phyloP scores from a whole-genome alignment of 495 filamentous ascomycete species.

The Aspergillus indologenus region DNA sequence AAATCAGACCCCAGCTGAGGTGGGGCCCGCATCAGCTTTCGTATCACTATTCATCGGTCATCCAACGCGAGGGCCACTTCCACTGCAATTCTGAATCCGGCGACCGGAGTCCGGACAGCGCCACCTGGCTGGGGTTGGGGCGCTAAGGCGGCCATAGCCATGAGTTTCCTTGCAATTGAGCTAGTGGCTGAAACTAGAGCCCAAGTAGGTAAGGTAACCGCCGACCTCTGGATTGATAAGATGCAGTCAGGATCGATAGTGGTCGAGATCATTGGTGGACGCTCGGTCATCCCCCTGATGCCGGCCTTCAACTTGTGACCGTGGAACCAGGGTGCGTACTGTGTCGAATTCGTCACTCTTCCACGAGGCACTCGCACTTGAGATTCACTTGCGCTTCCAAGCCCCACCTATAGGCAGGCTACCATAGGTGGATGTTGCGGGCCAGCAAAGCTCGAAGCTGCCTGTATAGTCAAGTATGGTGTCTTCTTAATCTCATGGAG shows the following conservation, averaged over 20 bases:
- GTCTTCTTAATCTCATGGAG: too few relatives aligned
- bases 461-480: not conserved
- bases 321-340: not conserved
- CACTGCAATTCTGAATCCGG: not conserved
- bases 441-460: conserved; percentile 11
- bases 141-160: not conserved
- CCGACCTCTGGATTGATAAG: conserved; percentile 9
- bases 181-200: not conserved
- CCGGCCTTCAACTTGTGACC: not conserved
- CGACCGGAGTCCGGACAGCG: not conserved
- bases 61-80: not conserved
- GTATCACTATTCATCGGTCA: not conserved
- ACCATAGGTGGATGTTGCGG: conserved; percentile 6
- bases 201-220: conserved; percentile 1
- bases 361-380: conserved; percentile 4
- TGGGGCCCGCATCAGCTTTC: not conserved
- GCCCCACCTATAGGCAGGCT: not conserved
- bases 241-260: conserved; percentile 2
- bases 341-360: conserved; percentile 2
- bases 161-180: not conserved
- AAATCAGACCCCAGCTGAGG: not conserved
- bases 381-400: not conserved
- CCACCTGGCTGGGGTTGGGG: conserved; percentile 4
- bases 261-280: not conserved
- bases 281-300: not conserved